These are phyloP conservation scores for Dunaliella primolecta DNA, from an alignment of 139 green algal species.

Conservation along the genomic window DNA sequence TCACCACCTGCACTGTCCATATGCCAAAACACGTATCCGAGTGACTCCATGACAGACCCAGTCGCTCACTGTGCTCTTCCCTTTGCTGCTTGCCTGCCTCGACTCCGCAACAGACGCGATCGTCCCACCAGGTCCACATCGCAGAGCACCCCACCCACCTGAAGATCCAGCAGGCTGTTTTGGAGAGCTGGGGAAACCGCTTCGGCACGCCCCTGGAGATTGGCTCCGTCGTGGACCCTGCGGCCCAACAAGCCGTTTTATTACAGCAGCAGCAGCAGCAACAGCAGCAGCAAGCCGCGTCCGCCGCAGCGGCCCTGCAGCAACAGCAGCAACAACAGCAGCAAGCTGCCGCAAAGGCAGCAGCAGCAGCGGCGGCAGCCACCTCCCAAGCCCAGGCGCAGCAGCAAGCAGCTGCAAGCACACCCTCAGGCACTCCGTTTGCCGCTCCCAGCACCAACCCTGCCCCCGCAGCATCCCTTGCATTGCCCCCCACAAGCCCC, in stretches of 20 bases:
- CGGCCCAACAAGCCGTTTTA: neutral
- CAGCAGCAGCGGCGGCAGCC: neutral
- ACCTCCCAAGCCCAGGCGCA: conserved; percentile 10
- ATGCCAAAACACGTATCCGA: too few relatives aligned
- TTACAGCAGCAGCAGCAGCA: neutral
- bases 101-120: too few relatives aligned
- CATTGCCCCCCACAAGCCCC: neutral
- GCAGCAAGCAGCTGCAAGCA: neutral
- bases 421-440: neutral
- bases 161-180: conserved; percentile 3
- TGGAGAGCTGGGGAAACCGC: neutral
- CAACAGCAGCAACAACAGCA: conserved; percentile 1
- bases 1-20: too few relatives aligned
- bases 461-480: neutral
- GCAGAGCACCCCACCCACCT: conserved; percentile 11
- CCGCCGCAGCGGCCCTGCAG: neutral
- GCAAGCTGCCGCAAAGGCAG: neutral
- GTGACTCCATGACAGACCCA: too few relatives aligned
- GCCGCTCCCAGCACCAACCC: neutral
- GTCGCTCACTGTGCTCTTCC: too few relatives aligned
- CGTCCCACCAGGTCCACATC: conserved; percentile 3
- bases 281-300: neutral
- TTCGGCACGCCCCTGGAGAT: neutral
- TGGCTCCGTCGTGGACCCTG: neutral
- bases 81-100: too few relatives aligned